Conservation (phyloP, 2,329 filamentous ascomycete species). For the Alternaria viburni region DNA sequence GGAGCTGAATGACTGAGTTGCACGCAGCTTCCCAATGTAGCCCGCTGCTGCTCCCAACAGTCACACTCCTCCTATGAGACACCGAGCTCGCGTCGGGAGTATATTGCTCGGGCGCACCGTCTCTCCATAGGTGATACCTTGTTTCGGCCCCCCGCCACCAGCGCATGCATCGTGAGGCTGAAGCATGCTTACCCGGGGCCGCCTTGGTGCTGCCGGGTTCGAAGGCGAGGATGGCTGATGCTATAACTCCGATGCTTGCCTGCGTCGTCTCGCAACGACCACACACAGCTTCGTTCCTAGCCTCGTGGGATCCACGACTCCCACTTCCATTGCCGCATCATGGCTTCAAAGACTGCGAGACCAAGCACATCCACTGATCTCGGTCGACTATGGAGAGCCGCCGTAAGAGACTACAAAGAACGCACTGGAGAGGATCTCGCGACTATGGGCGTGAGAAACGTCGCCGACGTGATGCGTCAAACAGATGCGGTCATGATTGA, state of each 20-base stretch:
- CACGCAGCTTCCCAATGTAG: neutral
- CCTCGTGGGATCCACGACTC: neutral
- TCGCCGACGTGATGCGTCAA: neutral
- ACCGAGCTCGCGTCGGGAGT: neutral
- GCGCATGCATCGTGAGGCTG: neutral
- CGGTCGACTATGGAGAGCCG: slow-evolving; percentile 17
- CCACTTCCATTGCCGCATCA: neutral
- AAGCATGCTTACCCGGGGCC: neutral
- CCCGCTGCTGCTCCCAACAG: neutral
- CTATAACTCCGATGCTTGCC: neutral
- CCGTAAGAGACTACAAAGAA: slow-evolving; percentile 20
- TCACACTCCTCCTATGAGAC: neutral
- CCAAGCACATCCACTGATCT: slow-evolving; percentile 14
- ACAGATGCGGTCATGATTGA: neutral
- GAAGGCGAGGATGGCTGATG: neutral
- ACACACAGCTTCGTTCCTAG: neutral
- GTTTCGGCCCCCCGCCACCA: neutral
- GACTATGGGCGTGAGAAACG: slow-evolving; percentile 10
- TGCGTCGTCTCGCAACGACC: neutral
- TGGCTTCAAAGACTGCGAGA: neutral
- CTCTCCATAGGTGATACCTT: neutral
- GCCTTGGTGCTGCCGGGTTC: neutral
- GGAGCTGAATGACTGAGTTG: neutral
- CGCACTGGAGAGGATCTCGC: slow-evolving; percentile 12
- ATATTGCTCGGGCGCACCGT: neutral